Evolutionary conservation across 139 green algal species (phyloP).

Genomic region (Chlorella sp.): DNA sequence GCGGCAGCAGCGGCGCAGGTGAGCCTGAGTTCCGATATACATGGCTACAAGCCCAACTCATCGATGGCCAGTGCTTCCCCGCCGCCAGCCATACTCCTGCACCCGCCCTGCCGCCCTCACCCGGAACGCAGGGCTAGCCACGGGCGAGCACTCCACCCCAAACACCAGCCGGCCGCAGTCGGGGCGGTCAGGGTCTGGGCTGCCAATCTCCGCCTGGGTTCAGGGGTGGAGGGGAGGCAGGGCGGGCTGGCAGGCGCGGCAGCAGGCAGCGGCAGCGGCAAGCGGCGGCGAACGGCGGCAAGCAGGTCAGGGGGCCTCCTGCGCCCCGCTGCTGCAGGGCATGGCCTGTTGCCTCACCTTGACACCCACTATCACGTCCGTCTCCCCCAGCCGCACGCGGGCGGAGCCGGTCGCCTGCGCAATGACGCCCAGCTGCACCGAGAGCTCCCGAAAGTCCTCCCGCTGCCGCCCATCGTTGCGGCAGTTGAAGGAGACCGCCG

Average conservation of each 20-base stretch:
- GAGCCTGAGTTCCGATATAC: too few relatives aligned
- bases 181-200: conserved; percentile 47
- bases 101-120: conserved; percentile 26
- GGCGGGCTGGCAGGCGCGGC: neutral
- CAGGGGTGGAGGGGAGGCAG: neutral
- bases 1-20: neutral
- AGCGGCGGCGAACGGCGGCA: too few relatives aligned
- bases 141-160: conserved; percentile 82
- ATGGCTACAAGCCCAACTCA: too few relatives aligned
- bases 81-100: too few relatives aligned
- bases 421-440: conserved; percentile 74
- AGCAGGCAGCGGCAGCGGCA: neutral
- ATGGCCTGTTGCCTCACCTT: conserved; percentile 62
- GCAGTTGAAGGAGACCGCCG: conserved; percentile 39
- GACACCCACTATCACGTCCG: conserved; percentile 85
- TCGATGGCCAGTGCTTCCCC: too few relatives aligned
- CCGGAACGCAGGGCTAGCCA: conserved; percentile 79
- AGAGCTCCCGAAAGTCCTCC: conserved; percentile 57
- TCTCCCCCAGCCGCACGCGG: conserved; percentile 73
- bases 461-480: conserved; percentile 72
- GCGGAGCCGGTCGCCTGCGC: conserved; percentile 84
- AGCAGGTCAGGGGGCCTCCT: neutral
- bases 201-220: conserved; percentile 66
- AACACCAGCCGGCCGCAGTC: conserved; percentile 71
- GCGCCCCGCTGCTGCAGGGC: neutral